phyloP scores from a whole-genome alignment of 495 filamentous ascomycete genomes.

The Viridothelium virens region DNA sequence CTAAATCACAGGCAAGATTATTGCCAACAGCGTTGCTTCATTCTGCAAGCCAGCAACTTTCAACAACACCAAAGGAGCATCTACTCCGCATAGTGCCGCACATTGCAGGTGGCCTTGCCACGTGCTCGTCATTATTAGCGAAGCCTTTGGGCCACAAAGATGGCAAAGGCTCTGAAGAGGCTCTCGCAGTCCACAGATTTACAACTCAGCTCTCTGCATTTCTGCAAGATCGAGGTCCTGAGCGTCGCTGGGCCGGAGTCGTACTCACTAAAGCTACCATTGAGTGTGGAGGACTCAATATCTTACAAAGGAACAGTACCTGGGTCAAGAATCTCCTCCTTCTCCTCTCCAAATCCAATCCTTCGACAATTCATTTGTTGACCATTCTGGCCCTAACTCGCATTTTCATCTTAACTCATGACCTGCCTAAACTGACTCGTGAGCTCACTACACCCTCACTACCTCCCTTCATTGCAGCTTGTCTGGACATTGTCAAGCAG shows the following conservation, averaged over 20 bases:
- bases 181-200: slow-evolving; percentile 64
- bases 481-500: slow-evolving; percentile 53
- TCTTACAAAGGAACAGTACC: slow-evolving; percentile 56
- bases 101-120: slow-evolving; percentile 16
- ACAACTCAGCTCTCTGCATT: slow-evolving; percentile 69
- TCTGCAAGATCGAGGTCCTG: slow-evolving; percentile 58
- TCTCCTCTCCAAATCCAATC: slow-evolving; percentile 65
- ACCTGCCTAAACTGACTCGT: slow-evolving; percentile 70
- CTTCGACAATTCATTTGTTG: slow-evolving; percentile 62
- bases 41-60: slow-evolving; percentile 31
- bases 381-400: slow-evolving; percentile 66
- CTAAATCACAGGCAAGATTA: background rate
- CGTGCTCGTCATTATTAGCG: background rate
- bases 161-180: slow-evolving; percentile 52
- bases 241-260: slow-evolving; percentile 69
- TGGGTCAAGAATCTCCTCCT: slow-evolving; percentile 68
- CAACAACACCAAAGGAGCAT: slow-evolving; percentile 29
- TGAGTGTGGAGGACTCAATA: slow-evolving; percentile 73
- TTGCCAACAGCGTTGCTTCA: slow-evolving; percentile 23
- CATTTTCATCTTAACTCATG: slow-evolving; percentile 73
- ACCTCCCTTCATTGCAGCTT: slow-evolving; percentile 61
- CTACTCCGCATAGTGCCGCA: slow-evolving; percentile 31
- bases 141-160: slow-evolving; percentile 32
- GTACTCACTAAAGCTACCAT: slow-evolving; percentile 71
- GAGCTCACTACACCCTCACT: slow-evolving; percentile 82